Evolutionary conservation across 2,329 filamentous ascomycete genomes (phyloP), one percentile per base, ranked within the genome.

Genomic region (Zymoseptoria crescenta): DNA sequence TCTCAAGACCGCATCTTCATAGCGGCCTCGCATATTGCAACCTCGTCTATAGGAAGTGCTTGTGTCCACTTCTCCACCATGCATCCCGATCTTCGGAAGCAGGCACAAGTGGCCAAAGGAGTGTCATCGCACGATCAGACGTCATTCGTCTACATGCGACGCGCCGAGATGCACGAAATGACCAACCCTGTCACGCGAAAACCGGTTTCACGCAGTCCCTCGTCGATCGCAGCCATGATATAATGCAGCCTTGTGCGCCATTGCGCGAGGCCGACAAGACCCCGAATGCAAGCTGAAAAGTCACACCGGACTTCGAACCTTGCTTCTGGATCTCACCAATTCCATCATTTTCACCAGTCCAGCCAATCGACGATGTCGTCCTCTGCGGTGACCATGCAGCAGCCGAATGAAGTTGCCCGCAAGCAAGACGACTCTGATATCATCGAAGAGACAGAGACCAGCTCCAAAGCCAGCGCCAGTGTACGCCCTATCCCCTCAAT

Each of bases 381-480:
- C 1, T 55, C 55, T 45, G 55, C 61, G 16, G 57, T 63, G 16
- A 52, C 59, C 21, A 61, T 59, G 52, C 51, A 51, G 28, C 57
- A 57, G 13, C 55, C 59, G 5, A 58, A 62, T 28, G 56, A 65
- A 24, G 56, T 66, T 53, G 56, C 56, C 45, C 59, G 61, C 49
- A 59, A 55, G 45, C 56, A 53, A 27, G 54, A 49, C 48, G 55
- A 60, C 20, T 30, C 49, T 45, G 62, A 55, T 35, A 56, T 63
- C 52, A 64, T 67, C 35, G 69, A 73, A 54, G 65, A 67, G 49
- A 67, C 67, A 50, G 70, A 73, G 58, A 58, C 65, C 19, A 72
- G 68, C 56, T 65, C 71, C 16, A 73, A 68, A 53, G 70, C 68
- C 6, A 71, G 65, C 55, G 71, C 69, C 8, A 71, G 67, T 59